Conservation (phyloP, 2,329 filamentous ascomycete genomes). For the Pestalotiopsis sp. region DNA sequence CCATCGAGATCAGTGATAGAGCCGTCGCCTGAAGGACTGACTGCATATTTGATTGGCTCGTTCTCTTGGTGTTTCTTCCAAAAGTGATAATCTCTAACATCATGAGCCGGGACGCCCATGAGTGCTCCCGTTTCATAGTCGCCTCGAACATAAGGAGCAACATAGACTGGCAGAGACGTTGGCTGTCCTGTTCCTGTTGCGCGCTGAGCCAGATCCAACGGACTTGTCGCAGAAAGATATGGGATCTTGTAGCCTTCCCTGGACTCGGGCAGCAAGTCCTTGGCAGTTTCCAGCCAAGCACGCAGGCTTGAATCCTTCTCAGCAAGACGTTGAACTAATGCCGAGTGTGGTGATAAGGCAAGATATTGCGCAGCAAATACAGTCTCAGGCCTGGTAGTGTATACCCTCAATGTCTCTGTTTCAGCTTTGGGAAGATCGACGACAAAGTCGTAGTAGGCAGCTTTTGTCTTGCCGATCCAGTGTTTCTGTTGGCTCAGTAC, state of each 20-base stretch:
- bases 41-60: slow-evolving; percentile 64
- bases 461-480: slow-evolving; percentile 82
- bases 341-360: slow-evolving; percentile 75
- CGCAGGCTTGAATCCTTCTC: slow-evolving; percentile 62
- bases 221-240: slow-evolving; percentile 40
- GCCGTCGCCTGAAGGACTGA: slow-evolving; percentile 55
- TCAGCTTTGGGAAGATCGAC: slow-evolving; percentile 48
- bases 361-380: slow-evolving; percentile 87
- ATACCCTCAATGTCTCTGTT: slow-evolving; percentile 66
- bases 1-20: slow-evolving; percentile 44
- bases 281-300: slow-evolving; percentile 68
- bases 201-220: slow-evolving; percentile 45
- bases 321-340: slow-evolving; percentile 65
- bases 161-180: slow-evolving; percentile 70
- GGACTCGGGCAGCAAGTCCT: slow-evolving; percentile 55
- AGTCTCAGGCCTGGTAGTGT: slow-evolving; percentile 84
- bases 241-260: slow-evolving; percentile 71
- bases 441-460: slow-evolving; percentile 73
- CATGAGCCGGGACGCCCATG: slow-evolving; percentile 90
- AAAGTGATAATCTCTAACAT: slow-evolving; percentile 76
- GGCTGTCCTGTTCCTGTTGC: background rate
- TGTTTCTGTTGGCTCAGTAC: slow-evolving; percentile 84
- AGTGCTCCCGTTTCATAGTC: slow-evolving; percentile 87
- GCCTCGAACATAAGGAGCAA: slow-evolving; percentile 82
- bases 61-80: slow-evolving; percentile 71